These are phyloP conservation scores for Trichodelitschia bisporula DNA, from an alignment of 495 filamentous ascomycete species.

Conservation along the genomic window DNA sequence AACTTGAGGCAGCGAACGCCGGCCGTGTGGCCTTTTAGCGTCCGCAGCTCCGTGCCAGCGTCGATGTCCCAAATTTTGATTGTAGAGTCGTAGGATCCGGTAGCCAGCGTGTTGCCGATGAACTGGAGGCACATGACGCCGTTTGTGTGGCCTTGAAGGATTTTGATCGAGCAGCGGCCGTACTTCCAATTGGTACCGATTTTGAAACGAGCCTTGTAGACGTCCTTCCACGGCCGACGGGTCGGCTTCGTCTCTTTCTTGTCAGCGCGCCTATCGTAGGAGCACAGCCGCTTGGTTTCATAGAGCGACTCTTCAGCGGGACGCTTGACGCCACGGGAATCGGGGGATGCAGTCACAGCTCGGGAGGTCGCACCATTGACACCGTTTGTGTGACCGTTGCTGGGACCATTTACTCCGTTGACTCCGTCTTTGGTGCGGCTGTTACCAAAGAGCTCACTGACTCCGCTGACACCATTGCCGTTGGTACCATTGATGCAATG, in stretches of 20 bases:
- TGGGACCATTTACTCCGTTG: too few relatives aligned
- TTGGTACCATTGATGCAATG: too few relatives aligned
- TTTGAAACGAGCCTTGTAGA: conserved; percentile 71
- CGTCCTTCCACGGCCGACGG: conserved; percentile 84
- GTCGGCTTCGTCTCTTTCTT: too few relatives aligned
- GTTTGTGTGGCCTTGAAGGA: conserved; percentile 75
- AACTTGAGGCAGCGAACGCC: conserved; percentile 82
- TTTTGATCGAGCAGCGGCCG: conserved; percentile 56
- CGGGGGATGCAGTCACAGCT: conserved; percentile 2
- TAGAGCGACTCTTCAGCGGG: too few relatives aligned
- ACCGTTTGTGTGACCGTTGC: too few relatives aligned
- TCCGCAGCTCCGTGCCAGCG: conserved; percentile 61
- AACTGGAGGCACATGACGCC: conserved; percentile 94
- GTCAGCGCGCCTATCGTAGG: conserved; percentile 3
- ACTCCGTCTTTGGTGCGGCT: too few relatives aligned
- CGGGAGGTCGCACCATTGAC: too few relatives aligned
- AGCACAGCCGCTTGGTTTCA: conserved; percentile 8
- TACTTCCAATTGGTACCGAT: conserved; percentile 94
- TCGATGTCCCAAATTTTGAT: conserved; percentile 94
- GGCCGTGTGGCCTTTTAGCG: conserved; percentile 52
- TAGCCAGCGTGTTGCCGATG: conserved; percentile 74
- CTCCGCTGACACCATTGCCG: too few relatives aligned
- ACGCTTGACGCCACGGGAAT: too few relatives aligned
- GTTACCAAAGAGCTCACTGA: too few relatives aligned
- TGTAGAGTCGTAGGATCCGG: conserved; percentile 82